These are phyloP conservation scores for Globisporangium echinulatum DNA, from an alignment of 352 stramenopile species.

Conservation along the genomic window DNA sequence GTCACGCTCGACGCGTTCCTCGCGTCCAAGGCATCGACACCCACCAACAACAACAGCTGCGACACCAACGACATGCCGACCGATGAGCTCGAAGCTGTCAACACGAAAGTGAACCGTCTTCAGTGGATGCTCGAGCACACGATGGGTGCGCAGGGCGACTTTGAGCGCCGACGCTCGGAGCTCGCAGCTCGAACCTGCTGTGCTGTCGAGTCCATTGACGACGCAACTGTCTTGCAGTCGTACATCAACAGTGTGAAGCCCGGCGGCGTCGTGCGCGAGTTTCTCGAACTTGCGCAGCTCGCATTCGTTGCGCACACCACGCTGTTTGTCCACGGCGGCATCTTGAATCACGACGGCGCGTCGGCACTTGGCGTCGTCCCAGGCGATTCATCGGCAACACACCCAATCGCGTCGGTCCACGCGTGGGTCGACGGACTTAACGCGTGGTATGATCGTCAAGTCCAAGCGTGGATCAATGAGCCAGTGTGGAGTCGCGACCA, in stretches of 20 bases:
- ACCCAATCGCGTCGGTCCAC: not conserved
- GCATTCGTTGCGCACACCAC: conserved; percentile 78
- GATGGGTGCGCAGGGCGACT: conserved; percentile 87
- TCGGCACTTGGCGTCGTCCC: conserved; percentile 76
- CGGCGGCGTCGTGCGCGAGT: conserved; percentile 80
- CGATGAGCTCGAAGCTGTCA: conserved; percentile 25
- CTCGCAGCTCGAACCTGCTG: conserved; percentile 26
- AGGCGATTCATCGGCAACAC: conserved; percentile 17
- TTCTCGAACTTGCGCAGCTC: conserved; percentile 73
- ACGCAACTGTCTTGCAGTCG: conserved; percentile 78
- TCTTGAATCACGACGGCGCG: conserved; percentile 47
- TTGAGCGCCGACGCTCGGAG: conserved; percentile 82
- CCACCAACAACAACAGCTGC: not conserved
- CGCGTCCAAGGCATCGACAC: conserved; percentile 10
- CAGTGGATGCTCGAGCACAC: conserved; percentile 90
- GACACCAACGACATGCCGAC: not conserved
- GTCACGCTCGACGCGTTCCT: conserved; percentile 51
- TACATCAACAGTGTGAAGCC: conserved; percentile 67
- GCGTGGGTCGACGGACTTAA: conserved; percentile 79
- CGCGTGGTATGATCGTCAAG: conserved; percentile 63
- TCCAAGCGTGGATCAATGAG: conserved; percentile 73
- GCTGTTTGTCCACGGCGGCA: conserved; percentile 91
- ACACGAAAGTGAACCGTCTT: conserved; percentile 80
- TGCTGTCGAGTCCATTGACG: conserved; percentile 24
- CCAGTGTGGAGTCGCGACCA: conserved; percentile 69